These are phyloP conservation scores for Adenanthera pavonina DNA, from an alignment of 306 rosid genomes.

Conservation along the genomic window DNA sequence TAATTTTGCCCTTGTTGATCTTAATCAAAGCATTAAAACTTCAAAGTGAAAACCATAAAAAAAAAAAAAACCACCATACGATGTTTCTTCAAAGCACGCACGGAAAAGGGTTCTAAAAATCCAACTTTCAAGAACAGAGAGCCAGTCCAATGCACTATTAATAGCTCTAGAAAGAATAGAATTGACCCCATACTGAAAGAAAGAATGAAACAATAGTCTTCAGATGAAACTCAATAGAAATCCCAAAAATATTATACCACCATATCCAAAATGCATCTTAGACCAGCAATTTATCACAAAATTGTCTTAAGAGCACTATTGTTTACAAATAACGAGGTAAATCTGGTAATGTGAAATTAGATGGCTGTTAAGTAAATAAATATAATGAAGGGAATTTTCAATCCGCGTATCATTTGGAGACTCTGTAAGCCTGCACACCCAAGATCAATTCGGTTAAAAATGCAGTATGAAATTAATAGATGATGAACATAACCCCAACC, in stretches of 20 bases:
- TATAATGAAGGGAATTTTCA: slow-evolving; percentile 15
- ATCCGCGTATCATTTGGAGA: slow-evolving; percentile 43
- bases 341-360: background rate
- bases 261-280: background rate
- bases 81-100: too few relatives aligned
- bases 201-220: too few relatives aligned
- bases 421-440: slow-evolving; percentile 49
- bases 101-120: background rate
- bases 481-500: background rate
- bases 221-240: background rate
- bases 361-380: slow-evolving; percentile 11
- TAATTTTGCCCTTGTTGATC: too few relatives aligned
- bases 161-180: background rate
- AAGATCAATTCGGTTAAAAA: slow-evolving; percentile 20
- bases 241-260: background rate
- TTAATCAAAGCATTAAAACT: too few relatives aligned
- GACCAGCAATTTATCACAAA: background rate
- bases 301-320: background rate
- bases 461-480: background rate
- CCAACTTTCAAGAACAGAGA: background rate
- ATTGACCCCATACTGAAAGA: too few relatives aligned
- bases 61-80: too few relatives aligned
- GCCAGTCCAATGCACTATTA: background rate
- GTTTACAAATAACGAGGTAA: slow-evolving; percentile 4
- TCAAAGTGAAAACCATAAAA: too few relatives aligned